Base-by-base conservation (phyloP, 805 yeast genomes). In the Komagataella populi region DNA sequence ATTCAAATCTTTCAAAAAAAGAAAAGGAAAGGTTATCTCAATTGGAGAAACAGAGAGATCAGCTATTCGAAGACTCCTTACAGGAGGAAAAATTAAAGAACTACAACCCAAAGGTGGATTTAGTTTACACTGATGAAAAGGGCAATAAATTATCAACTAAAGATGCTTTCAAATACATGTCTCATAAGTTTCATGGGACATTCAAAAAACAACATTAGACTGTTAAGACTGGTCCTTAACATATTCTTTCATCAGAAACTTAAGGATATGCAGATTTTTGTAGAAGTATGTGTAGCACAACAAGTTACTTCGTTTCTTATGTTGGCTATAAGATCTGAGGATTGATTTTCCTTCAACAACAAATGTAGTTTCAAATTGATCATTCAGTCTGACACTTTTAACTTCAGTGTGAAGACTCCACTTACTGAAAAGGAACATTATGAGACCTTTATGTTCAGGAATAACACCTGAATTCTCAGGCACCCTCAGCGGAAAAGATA, bases 161-260 rank as follows among this genome's bases (percentile, higher is more conserved):
- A 59, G 82, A 82, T 54, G 96, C 96, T 1, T 87, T 77, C 69
- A 87, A 85, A 66, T 77, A 77, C 54, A 66, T 87, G 48, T 83
- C 93, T 2, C 90, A 84, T 55, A 78, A 80, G 55, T 87, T 86
- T 63, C 96, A 87, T 62, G 95, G 93, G 12, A 50, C 43, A 6
- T 44, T 23, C 24, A 46, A 46, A 12, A 47, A 47, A n/a, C 20
- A 49, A 49, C 22, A 45, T 16, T 20, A 49, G 20, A n/a, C 10
- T n/a, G 16, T 8, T 20, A 44, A n/a, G 46, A 44, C 39, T 30
- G 39, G 6, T 30, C 39, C 39, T 30, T 10, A 14, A 30, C 39
- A 14, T 30, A 30, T 30, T 30, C 39, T 30, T 30, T 30, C 39
- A 30, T 30, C 39, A 30, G 39, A 30, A 30, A 14, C 39, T 30